These are phyloP conservation scores for Marasmius fiardii DNA, from an alignment of 1,284 basidiomycete species.

Conservation along the genomic window DNA sequence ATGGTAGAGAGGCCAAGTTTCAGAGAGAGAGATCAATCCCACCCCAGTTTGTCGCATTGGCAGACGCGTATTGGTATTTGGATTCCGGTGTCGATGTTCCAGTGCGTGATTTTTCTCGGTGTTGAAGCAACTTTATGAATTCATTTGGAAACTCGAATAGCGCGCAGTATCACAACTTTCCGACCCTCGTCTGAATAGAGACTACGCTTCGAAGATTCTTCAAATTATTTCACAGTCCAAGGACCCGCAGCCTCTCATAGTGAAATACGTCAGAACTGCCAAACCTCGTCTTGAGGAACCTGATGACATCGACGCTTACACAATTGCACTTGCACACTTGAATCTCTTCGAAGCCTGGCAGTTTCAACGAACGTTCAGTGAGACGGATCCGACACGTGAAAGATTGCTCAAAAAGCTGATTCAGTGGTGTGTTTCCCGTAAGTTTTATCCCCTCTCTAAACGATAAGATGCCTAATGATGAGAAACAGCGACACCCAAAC, in stretches of 20 bases:
- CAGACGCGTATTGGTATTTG: slow-evolving; percentile 78
- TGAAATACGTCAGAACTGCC: slow-evolving; percentile 66
- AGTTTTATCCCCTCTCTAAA: slow-evolving; percentile 26
- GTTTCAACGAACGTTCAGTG: slow-evolving; percentile 65
- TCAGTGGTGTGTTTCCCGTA: slow-evolving; percentile 66
- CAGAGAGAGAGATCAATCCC: slow-evolving; percentile 56
- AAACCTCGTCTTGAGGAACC: slow-evolving; percentile 66
- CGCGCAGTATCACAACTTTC: slow-evolving; percentile 67
- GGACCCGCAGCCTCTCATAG: slow-evolving; percentile 50
- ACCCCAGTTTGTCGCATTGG: slow-evolving; percentile 66
- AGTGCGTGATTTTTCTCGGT: slow-evolving; percentile 38
- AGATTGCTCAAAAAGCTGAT: slow-evolving; percentile 60
- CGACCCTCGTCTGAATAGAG: slow-evolving; percentile 68
- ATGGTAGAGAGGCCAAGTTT: slow-evolving; percentile 57
- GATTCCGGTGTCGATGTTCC: slow-evolving; percentile 62
- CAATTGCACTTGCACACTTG: slow-evolving; percentile 59
- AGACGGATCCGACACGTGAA: slow-evolving; percentile 46
- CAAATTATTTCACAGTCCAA: slow-evolving; percentile 57
- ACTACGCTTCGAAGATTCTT: slow-evolving; percentile 73
- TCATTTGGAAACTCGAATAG: slow-evolving; percentile 28
- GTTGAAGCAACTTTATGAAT: slow-evolving; percentile 4
- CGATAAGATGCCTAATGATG: slow-evolving; percentile 8
- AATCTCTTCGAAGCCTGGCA: slow-evolving; percentile 70
- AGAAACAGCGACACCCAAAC: slow-evolving; percentile 52
- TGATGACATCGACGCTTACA: slow-evolving; percentile 64